A percentile compares a stretch with the other conserved stretches of the same genome.
Conservation (phyloP, 148 eudicot species). For the Rhododendron simsii region DNA sequence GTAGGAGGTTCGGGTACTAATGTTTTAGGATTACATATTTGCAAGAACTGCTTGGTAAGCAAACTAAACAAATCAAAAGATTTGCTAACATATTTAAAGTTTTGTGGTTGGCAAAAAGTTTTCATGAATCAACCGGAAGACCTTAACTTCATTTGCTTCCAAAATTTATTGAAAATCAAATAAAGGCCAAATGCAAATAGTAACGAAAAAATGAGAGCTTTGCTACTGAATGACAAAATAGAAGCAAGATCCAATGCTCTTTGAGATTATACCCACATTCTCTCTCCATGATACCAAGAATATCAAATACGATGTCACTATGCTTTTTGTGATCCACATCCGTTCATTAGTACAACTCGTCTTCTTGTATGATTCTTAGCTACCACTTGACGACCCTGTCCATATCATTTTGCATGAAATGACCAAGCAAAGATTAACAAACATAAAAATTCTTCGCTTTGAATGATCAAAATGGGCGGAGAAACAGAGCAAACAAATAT, state of each 20-base stretch:
- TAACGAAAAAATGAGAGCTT: no score
- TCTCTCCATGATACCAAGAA: background rate
- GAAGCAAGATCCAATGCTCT: background rate
- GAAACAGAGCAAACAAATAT: background rate
- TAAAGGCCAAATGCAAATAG: no score
- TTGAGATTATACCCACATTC: background rate
- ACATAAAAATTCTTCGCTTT: no score
- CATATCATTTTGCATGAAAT: background rate
- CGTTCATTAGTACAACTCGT: background rate
- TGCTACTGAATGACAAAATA: no score
- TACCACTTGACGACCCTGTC: background rate
- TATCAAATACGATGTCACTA: background rate
- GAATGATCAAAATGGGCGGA: background rate
- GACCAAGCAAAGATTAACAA: background rate
- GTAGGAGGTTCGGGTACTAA: no score
- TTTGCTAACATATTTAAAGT: background rate
- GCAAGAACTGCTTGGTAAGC: background rate
- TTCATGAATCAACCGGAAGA: background rate
- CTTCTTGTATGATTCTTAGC: background rate
- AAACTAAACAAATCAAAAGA: background rate
- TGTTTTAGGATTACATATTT: background rate
- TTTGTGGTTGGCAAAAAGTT: no score
- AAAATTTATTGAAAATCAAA: no score
- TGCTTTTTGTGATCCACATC: background rate
- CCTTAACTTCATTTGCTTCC: background rate